Percentiles rank a stretch among this genome's conserved stretches.
Evolutionary conservation across 305 asterid species (phyloP).

Genomic region (Petunia hybrid): DNA sequence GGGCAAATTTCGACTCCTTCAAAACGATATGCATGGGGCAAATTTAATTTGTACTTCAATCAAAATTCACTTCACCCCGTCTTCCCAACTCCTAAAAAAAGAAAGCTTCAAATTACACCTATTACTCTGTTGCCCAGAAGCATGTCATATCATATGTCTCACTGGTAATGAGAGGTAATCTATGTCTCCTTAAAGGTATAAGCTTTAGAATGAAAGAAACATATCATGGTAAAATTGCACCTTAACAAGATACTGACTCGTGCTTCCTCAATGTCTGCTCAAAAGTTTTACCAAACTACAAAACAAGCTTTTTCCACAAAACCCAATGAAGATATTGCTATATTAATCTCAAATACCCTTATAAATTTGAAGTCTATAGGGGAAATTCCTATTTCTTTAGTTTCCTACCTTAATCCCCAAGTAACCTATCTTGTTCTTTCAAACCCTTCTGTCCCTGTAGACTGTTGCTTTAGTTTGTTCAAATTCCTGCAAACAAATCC

Average conservation of each 20-base stretch:
- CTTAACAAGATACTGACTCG: neutral
- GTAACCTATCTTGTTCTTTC: conserved; percentile 60
- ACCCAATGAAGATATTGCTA: conserved; percentile 57
- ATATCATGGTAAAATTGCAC: neutral
- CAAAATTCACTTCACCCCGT: too few species aligned
- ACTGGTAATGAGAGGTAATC: neutral
- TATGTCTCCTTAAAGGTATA: neutral
- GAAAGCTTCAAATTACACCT: too few species aligned
- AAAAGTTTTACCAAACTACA: conserved; percentile 44
- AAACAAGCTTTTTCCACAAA: conserved; percentile 53
- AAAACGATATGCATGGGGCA: too few species aligned
- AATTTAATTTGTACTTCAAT: too few species aligned
- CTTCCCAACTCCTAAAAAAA: too few species aligned
- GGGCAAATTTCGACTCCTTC: too few species aligned
- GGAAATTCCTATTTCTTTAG: conserved; percentile 44
- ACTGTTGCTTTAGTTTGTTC: conserved; percentile 63
- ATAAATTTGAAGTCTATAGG: conserved; percentile 41
- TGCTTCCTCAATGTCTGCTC: conserved; percentile 58
- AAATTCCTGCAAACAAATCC: conserved; percentile 48
- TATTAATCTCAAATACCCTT: conserved; percentile 59
- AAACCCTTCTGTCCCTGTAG: conserved; percentile 58
- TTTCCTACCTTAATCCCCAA: conserved; percentile 53
- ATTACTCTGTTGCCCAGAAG: neutral
- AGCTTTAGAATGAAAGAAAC: neutral
- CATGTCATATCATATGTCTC: neutral